Percentiles rank a stretch among this genome's conserved stretches.
Conservation (phyloP, 305 asterid genomes). For the Fraxinus greggii region DNA sequence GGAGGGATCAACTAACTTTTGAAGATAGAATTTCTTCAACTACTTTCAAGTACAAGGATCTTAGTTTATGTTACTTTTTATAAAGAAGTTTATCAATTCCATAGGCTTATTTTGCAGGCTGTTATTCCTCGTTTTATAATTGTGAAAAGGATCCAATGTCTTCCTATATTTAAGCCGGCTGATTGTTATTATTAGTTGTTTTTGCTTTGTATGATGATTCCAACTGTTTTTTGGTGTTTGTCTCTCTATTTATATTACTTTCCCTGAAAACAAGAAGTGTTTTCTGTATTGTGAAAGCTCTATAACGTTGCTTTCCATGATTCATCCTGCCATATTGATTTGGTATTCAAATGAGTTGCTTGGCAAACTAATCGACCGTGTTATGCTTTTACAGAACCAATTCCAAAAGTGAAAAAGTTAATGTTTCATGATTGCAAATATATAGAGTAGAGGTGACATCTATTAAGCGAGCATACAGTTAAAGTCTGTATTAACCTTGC, state of each 20-base stretch:
- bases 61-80: slow-evolving; percentile 13
- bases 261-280: not conserved
- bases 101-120: slow-evolving; percentile 37
- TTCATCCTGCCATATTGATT: not conserved
- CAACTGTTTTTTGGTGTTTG: slow-evolving; percentile 22
- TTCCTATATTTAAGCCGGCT: slow-evolving; percentile 40
- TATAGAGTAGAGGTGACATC: not conserved
- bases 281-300: not conserved
- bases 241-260: slow-evolving; percentile 3
- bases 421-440: too few species aligned
- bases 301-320: not conserved
- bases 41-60: not conserved
- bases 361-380: not conserved
- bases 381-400: not conserved
- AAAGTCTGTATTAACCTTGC: not conserved
- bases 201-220: slow-evolving; percentile 25
- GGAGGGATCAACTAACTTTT: slow-evolving; percentile 15
- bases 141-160: slow-evolving; percentile 11
- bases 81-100: slow-evolving; percentile 4
- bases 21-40: slow-evolving; percentile 14
- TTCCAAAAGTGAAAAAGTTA: not conserved
- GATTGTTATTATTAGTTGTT: slow-evolving; percentile 15
- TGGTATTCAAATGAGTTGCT: not conserved
- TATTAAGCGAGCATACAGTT: not conserved
- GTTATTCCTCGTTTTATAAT: slow-evolving; percentile 11